Base-by-base conservation (phyloP, 2,329 filamentous ascomycete genomes). In the Onygena corvina region DNA sequence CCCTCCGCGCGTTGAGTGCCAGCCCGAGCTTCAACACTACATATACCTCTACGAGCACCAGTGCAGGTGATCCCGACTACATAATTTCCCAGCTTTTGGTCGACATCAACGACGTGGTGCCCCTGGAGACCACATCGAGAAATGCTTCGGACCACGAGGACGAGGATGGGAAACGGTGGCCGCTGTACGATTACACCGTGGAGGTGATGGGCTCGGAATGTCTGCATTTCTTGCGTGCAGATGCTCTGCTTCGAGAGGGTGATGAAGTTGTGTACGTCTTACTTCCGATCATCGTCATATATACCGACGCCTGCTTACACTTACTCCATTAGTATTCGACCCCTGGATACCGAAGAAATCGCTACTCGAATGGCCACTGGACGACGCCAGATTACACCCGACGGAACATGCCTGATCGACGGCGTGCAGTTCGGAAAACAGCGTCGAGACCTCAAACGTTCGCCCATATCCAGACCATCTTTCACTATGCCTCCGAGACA, bases 131-230 rank as follows among this genome's bases (percentile, higher is more conserved):
- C 50, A 74, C 75, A 34, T 59, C 61, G 33, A 60, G 62, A 36
- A 54, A 31, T 18, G 25, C 33, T 34, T 33, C 27, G 4, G 30
- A 46, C 20, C 21, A 29, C 18, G 36, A 59, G 6, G 62, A 64
- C 31, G 58, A 54, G 34, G 2, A 42, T 42, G 66, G 64, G 44
- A 66, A 67, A 6, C 63, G 87, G 52, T 94, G 87, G 86, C 87
- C 86, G 0, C 68, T 94, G 2, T 89, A 95, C 60, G 86, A 95
- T 62, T 96, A 96, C 64, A 77, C 77, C 6, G 86, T 94, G 25
- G 85, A 93, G 65, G 74, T 94, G 2, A 75, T 75, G n/a, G 80
- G 77, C 40, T 95, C 86, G 56, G 90, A 96, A 67, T 92, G 86
- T 58, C 68, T 95, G 50, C 90, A 95, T 67, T 96, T 86, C 59